These are phyloP conservation scores for Trichoderma sp. DNA, from an alignment of 2,329 filamentous ascomycete genomes.

Conservation along the genomic window DNA sequence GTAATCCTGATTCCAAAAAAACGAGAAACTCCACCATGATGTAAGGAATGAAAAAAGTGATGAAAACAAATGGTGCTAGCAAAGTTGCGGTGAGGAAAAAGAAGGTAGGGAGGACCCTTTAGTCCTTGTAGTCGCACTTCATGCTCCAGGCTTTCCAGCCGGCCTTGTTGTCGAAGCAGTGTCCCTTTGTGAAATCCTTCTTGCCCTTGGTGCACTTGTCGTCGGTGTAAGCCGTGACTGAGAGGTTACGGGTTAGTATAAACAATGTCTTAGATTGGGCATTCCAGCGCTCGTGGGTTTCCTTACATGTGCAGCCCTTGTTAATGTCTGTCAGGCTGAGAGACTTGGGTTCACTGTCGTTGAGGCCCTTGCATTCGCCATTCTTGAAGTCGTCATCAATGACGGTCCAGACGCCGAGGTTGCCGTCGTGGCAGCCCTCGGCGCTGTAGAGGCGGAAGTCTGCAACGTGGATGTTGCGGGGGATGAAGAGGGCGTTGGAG, in stretches of 20 bases:
- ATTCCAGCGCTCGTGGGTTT: background rate
- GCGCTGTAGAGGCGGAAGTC: constrained; percentile 28
- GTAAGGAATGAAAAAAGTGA: background rate
- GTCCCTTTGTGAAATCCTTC: background rate
- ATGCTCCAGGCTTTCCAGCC: constrained; percentile 20
- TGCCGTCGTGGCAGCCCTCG: constrained; percentile 22
- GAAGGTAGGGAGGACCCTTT: background rate
- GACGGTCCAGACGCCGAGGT: constrained; percentile 29
- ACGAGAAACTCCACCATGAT: constrained; percentile 1
- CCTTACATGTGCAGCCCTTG: constrained; percentile 24
- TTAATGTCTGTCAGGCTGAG: constrained; percentile 21
- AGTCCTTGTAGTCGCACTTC: constrained; percentile 19
- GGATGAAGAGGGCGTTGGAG: constrained; percentile 21
- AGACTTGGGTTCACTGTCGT: constrained; percentile 19
- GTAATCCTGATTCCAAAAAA: background rate
- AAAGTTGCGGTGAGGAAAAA: constrained; percentile 4
- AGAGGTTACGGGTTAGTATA: background rate
- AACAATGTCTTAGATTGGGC: background rate
- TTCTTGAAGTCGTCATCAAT: constrained; percentile 25
- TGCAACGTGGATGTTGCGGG: constrained; percentile 26
- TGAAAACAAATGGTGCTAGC: background rate
- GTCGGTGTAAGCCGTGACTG: constrained; percentile 23
- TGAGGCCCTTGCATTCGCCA: constrained; percentile 24
- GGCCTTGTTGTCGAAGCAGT: background rate
- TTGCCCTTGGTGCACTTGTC: constrained; percentile 7